Percentiles rank a stretch among this genome's conserved stretches.
Conservation (phyloP, 73 alveolate genomes). For the Tetrahymena malaccensis region DNA sequence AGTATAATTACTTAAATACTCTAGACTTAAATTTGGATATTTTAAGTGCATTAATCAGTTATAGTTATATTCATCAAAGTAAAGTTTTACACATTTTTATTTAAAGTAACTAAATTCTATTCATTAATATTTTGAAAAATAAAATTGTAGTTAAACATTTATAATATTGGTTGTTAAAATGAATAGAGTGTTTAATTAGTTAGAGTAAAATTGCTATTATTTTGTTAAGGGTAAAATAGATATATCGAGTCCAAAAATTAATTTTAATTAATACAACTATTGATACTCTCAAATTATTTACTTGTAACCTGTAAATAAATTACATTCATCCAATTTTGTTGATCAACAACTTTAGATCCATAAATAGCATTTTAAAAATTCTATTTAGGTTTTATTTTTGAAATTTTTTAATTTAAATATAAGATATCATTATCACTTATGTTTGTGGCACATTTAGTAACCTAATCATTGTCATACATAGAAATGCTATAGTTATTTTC, state of each 20-base stretch:
- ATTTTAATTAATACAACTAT: no score
- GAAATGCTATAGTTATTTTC: neutral
- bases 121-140: no score
- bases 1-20: no score
- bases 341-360: neutral
- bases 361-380: neutral
- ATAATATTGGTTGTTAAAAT: no score
- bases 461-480: neutral
- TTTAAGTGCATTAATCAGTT: neutral
- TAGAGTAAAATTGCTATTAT: neutral
- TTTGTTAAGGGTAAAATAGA: neutral
- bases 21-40: no score
- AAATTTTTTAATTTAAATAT: no score
- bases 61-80: neutral
- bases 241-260: no score
- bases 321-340: neutral
- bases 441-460: neutral
- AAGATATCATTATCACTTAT: neutral
- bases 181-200: neutral
- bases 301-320: neutral
- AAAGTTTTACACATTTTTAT: no score
- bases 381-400: neutral
- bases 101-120: no score
- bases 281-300: no score
- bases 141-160: no score